phyloP scores from a whole-genome alignment of 2,329 filamentous ascomycete genomes.

The Orbilia blumenaviensis region DNA sequence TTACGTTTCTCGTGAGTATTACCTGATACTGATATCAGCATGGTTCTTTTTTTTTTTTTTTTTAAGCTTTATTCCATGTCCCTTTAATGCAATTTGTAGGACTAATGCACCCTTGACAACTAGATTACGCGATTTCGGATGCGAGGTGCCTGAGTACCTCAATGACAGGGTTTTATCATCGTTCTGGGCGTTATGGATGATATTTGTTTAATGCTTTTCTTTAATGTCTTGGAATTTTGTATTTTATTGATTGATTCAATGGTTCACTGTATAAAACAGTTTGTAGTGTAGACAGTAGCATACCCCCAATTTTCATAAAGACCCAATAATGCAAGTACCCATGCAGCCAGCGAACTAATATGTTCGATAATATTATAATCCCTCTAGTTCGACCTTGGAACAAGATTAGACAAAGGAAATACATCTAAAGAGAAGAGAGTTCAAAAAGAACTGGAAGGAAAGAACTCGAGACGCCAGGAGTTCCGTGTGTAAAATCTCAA shows the following conservation, averaged over 20 bases:
- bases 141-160: neutral
- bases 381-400: neutral
- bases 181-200: constrained; percentile 2
- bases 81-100: neutral
- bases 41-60: neutral
- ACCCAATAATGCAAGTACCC: neutral
- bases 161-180: neutral
- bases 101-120: neutral
- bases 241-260: constrained; percentile 16
- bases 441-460: neutral
- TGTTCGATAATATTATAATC: constrained; percentile 2
- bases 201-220: neutral
- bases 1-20: constrained; percentile 45
- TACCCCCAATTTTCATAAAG: neutral
- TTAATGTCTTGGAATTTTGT: constrained; percentile 8
- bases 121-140: constrained; percentile 33
- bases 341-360: neutral
- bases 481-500: neutral
- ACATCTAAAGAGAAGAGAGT: neutral
- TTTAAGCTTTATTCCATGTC: neutral
- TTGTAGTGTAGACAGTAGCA: neutral
- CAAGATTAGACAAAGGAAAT: constrained; percentile 22
- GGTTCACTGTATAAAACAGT: neutral
- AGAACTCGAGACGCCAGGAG: neutral
- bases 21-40: constrained; percentile 23